These are phyloP conservation scores for Viola pubescens DNA, from an alignment of 441 rosid genomes.

Conservation along the genomic window DNA sequence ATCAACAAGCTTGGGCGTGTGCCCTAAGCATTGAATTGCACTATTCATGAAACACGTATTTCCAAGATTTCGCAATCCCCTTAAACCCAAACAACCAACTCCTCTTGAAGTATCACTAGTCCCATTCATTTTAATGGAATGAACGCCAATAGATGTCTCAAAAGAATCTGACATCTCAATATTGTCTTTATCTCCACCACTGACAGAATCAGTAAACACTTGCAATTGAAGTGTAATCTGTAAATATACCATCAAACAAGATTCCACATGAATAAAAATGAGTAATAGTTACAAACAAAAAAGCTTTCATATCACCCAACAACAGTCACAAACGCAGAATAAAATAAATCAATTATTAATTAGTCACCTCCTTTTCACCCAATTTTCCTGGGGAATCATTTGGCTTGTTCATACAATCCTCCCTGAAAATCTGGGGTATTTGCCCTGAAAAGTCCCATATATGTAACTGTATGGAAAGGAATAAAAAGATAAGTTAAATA, in stretches of 20 bases:
- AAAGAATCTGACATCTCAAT: slow-evolving; percentile 27
- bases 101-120: slow-evolving; percentile 23
- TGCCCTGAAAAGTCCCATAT: slow-evolving; percentile 69
- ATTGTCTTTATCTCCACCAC: slow-evolving; percentile 23
- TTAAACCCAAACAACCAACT: slow-evolving; percentile 46
- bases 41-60: slow-evolving; percentile 81
- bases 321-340: background rate
- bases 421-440: slow-evolving; percentile 38
- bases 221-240: slow-evolving; percentile 53
- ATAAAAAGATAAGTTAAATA: slow-evolving; percentile 3
- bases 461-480: slow-evolving; percentile 35
- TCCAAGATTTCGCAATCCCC: slow-evolving; percentile 65
- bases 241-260: slow-evolving; percentile 4
- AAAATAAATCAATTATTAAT: background rate
- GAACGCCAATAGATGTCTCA: slow-evolving; percentile 5
- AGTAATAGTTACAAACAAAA: background rate
- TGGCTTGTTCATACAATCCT: slow-evolving; percentile 26
- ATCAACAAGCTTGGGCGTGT: slow-evolving; percentile 56
- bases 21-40: slow-evolving; percentile 58
- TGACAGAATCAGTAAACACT: slow-evolving; percentile 36
- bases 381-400: slow-evolving; percentile 24
- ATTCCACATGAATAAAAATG: background rate
- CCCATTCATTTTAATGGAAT: slow-evolving; percentile 35
- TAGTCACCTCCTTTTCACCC: slow-evolving; percentile 36
- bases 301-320: background rate